Conservation (phyloP, 116 monocot species). For the Dioscorea cayenensis region DNA sequence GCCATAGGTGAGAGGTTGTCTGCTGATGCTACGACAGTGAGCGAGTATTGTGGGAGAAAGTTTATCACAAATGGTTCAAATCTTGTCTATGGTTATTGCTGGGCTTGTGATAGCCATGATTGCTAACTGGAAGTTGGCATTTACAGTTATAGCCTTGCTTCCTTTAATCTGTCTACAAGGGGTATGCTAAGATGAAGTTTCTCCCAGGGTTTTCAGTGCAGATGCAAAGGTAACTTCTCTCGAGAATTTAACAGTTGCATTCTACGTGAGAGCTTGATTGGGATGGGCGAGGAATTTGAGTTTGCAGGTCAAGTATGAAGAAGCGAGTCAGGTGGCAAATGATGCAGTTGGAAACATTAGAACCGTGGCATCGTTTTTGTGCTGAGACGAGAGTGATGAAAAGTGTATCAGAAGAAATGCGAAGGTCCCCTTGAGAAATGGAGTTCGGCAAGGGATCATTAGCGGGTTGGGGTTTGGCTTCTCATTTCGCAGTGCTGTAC, state of each 20-base stretch:
- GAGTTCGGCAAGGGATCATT: conserved; percentile 27
- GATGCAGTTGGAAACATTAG: conserved; percentile 57
- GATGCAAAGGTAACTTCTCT: conserved; percentile 53
- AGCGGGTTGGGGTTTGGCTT: conserved; percentile 46
- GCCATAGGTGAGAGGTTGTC: conserved; percentile 54
- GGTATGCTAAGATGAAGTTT: conserved; percentile 42
- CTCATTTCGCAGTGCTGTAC: conserved; percentile 30
- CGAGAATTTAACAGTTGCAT: not conserved
- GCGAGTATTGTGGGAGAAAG: conserved; percentile 51
- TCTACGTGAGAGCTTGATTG: conserved; percentile 35
- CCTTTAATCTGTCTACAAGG: conserved; percentile 41
- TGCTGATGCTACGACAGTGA: conserved; percentile 39
- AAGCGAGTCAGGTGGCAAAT: conserved; percentile 62
- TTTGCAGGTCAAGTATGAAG: conserved; percentile 55
- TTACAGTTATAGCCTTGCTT: conserved; percentile 31
- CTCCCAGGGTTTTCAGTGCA: conserved; percentile 51
- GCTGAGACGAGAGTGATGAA: conserved; percentile 53
- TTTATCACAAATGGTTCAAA: conserved; percentile 31
- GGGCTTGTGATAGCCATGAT: conserved; percentile 42
- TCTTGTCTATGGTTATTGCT: conserved; percentile 19
- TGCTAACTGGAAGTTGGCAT: conserved; percentile 59
- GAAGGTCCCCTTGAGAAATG: conserved; percentile 34
- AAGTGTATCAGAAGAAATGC: conserved; percentile 48
- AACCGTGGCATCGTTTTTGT: conserved; percentile 57
- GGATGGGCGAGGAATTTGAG: not conserved